A percentile compares a stretch with the other conserved stretches of the same genome.
These are phyloP conservation scores for Taphrina populina DNA, from an alignment of 1,139 yeast genomes.

Conservation along the genomic window DNA sequence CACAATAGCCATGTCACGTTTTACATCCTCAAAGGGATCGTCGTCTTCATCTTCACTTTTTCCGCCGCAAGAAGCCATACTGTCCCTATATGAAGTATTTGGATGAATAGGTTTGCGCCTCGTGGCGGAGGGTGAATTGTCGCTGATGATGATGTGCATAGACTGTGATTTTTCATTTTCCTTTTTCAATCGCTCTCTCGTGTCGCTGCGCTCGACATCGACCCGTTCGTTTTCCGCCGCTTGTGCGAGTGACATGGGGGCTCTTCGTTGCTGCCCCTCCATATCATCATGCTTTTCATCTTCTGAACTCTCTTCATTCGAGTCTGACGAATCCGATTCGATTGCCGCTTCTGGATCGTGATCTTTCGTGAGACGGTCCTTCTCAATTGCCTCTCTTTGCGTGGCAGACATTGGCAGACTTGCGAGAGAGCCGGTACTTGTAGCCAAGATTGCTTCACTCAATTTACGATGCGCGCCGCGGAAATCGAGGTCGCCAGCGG, in stretches of 20 bases:
- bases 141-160: conserved; percentile 14
- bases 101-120: conserved; percentile 28
- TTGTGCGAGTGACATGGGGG: conserved; percentile 26
- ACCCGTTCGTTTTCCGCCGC: conserved; percentile 31
- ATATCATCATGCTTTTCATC: conserved; percentile 40
- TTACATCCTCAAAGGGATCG: conserved; percentile 13
- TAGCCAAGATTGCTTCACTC: conserved; percentile 40
- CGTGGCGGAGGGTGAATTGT: conserved; percentile 24
- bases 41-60: conserved; percentile 22
- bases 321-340: conserved; percentile 38
- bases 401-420: conserved; percentile 36
- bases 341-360: conserved; percentile 38
- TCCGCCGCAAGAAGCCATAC: neutral
- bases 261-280: conserved; percentile 40
- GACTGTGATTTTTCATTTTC: conserved; percentile 9
- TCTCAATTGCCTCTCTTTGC: conserved; percentile 21
- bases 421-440: conserved; percentile 42
- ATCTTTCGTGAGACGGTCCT: conserved; percentile 36
- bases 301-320: conserved; percentile 26
- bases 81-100: conserved; percentile 16
- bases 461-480: conserved; percentile 38
- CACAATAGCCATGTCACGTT: conserved; percentile 60
- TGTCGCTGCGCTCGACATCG: conserved; percentile 22
- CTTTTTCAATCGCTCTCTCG: conserved; percentile 12
- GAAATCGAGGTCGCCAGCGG: conserved; percentile 11